Evolutionary conservation across 1,139 yeast species (phyloP).

Genomic region (Hyphopichia wangnamkhiaoensis): DNA sequence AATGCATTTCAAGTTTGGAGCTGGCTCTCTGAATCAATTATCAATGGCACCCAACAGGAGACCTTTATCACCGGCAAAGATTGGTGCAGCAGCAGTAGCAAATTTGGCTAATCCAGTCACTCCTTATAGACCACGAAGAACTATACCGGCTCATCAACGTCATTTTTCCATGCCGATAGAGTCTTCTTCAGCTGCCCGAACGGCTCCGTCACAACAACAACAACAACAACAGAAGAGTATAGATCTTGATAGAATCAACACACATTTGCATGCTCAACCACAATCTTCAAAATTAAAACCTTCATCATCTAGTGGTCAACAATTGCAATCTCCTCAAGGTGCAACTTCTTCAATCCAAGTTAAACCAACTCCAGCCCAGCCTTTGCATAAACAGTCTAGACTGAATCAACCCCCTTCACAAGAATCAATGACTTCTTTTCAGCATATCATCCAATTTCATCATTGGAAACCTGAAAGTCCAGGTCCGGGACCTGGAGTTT

Average conservation of each 20-base stretch:
- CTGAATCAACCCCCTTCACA: slow-evolving; percentile 44
- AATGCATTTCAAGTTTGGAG: slow-evolving; percentile 43
- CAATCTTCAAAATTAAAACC: slow-evolving; percentile 1
- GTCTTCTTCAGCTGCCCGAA: slow-evolving; percentile 8
- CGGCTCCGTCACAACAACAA: neutral
- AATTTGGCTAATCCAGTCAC: slow-evolving; percentile 42
- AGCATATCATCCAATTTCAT: slow-evolving; percentile 53
- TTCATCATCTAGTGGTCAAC: neutral
- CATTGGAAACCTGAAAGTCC: slow-evolving; percentile 53
- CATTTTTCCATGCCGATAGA: slow-evolving; percentile 48
- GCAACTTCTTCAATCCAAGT: slow-evolving; percentile 44
- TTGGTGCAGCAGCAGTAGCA: slow-evolving; percentile 74
- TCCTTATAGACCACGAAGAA: slow-evolving; percentile 23
- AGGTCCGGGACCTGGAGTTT: slow-evolving; percentile 9
- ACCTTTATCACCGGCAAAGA: slow-evolving; percentile 63
- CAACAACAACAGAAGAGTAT: slow-evolving; percentile 8
- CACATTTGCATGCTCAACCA: slow-evolving; percentile 7
- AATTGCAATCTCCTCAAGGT: slow-evolving; percentile 23
- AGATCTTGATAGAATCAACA: slow-evolving; percentile 15
- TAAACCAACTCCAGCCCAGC: slow-evolving; percentile 47
- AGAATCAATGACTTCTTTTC: slow-evolving; percentile 53
- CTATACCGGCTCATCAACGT: slow-evolving; percentile 37
- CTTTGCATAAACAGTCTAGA: slow-evolving; percentile 37
- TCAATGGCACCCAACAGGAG: slow-evolving; percentile 14
- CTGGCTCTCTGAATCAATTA: slow-evolving; percentile 19